These are phyloP conservation scores for Alternaria consortialis DNA, from an alignment of 2,329 filamentous ascomycete species.

Conservation along the genomic window DNA sequence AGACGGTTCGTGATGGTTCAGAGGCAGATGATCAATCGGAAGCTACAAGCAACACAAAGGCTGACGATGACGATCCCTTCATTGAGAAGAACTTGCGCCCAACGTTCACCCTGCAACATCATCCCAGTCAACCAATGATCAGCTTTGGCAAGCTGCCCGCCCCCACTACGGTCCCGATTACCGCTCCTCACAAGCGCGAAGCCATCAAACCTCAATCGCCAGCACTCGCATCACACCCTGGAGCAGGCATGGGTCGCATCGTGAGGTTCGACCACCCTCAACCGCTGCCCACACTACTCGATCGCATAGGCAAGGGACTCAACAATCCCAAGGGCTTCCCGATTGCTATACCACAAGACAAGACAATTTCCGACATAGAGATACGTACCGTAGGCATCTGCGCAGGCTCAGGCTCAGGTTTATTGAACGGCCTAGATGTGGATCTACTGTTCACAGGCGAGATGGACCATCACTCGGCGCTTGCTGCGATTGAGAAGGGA, in stretches of 20 bases:
- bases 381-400: constrained; percentile 83
- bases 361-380: constrained; percentile 61
- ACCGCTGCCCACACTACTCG: constrained; percentile 66
- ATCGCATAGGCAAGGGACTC: constrained; percentile 68
- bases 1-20: constrained; percentile 27
- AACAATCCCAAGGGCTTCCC: constrained; percentile 73
- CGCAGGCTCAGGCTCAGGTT: constrained; percentile 83
- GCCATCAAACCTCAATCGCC: constrained; percentile 61
- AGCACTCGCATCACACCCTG: constrained; percentile 51
- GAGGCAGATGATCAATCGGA: constrained; percentile 15
- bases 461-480: constrained; percentile 89
- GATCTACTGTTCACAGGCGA: constrained; percentile 92
- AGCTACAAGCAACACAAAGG: constrained; percentile 18
- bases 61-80: constrained; percentile 48
- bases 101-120: constrained; percentile 57
- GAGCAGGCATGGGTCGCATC: constrained; percentile 69
- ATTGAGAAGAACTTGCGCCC: constrained; percentile 50
- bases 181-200: constrained; percentile 58
- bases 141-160: constrained; percentile 42
- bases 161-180: constrained; percentile 15
- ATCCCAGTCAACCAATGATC: constrained; percentile 56
- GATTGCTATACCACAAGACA: constrained; percentile 69
- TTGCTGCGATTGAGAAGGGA: constrained; percentile 84
- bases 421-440: constrained; percentile 74
- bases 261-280: constrained; percentile 64